Evolutionary conservation across 2,329 filamentous ascomycete genomes (phyloP).

Genomic region (Neurospora sp.): DNA sequence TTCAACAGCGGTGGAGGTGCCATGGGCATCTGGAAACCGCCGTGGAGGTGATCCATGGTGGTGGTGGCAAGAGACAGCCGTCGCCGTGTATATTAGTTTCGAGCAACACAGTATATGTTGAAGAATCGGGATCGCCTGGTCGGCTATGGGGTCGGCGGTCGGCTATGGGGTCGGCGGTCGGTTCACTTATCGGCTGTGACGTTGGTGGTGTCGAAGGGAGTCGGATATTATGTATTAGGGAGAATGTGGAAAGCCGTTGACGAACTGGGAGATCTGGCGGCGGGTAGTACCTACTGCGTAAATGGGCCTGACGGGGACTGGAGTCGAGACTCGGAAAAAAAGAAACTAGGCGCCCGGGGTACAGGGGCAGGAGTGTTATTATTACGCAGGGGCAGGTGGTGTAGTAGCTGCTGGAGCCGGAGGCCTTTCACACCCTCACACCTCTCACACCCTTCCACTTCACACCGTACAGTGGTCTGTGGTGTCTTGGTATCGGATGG

Average conservation of each 20-base stretch:
- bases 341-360: neutral
- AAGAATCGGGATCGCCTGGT: neutral
- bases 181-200: neutral
- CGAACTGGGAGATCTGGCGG: neutral
- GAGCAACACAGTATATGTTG: neutral
- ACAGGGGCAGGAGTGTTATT: neutral
- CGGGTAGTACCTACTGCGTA: neutral
- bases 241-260: neutral
- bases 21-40: constrained; percentile 49
- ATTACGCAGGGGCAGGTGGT: neutral
- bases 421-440: neutral
- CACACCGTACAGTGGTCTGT: neutral
- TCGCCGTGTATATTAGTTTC: neutral
- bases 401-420: neutral
- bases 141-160: neutral
- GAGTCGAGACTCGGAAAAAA: neutral
- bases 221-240: neutral
- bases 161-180: neutral
- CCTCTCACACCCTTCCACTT: neutral
- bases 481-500: neutral
- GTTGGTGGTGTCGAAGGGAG: neutral
- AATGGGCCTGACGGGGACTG: neutral
- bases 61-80: neutral
- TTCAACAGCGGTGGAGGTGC: constrained; percentile 49
- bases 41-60: constrained; percentile 40